Evolutionary conservation across 2,329 filamentous ascomycete genomes (phyloP).

Genomic region (Arthrobotrys entomopaga): DNA sequence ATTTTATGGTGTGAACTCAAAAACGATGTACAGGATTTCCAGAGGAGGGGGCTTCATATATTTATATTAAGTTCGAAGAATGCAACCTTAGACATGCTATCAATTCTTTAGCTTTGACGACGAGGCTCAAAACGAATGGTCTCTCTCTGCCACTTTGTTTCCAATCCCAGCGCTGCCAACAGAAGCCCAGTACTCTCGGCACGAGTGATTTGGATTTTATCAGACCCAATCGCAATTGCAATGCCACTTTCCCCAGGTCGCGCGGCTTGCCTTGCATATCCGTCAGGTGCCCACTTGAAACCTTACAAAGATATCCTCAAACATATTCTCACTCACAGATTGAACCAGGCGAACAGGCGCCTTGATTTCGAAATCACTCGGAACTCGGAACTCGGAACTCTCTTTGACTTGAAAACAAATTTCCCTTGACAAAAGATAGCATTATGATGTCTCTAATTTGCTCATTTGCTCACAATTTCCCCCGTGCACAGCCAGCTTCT

Average conservation of each 20-base stretch:
- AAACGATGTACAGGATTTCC: neutral
- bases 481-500: slow-evolving; percentile 3
- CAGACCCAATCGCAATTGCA: slow-evolving; percentile 44
- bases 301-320: neutral
- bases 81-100: slow-evolving; percentile 7
- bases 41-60: slow-evolving; percentile 31
- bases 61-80: slow-evolving; percentile 39
- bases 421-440: neutral
- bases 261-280: slow-evolving; percentile 37
- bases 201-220: slow-evolving; percentile 40
- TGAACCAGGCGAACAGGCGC: slow-evolving; percentile 20
- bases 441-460: slow-evolving; percentile 13
- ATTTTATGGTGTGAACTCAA: neutral
- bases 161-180: slow-evolving; percentile 16
- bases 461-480: neutral
- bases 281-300: slow-evolving; percentile 51
- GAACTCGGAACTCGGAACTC: slow-evolving; percentile 29
- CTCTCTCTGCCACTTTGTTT: neutral
- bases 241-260: slow-evolving; percentile 23
- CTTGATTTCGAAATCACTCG: slow-evolving; percentile 8
- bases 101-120: slow-evolving; percentile 4
- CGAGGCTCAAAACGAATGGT: slow-evolving; percentile 36
- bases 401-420: neutral
- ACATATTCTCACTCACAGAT: neutral
- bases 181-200: slow-evolving; percentile 21